Evolutionary conservation across 495 filamentous ascomycete genomes (phyloP), one percentile per base, ranked within the genome.

Genomic region (Neurospora tetrasperma): DNA sequence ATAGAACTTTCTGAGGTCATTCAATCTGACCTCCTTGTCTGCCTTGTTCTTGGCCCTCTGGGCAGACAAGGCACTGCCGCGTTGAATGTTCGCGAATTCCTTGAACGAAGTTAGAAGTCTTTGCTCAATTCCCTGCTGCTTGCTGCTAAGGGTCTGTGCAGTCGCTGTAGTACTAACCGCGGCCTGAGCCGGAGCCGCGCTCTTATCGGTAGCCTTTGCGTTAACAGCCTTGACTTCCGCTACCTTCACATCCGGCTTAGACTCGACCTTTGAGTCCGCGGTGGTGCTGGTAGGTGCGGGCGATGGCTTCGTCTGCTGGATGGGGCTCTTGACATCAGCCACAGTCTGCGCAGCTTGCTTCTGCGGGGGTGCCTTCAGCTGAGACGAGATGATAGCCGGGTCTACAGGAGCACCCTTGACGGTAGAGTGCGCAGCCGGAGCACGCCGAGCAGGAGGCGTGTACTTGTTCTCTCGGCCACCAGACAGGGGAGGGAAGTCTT

Each of bases 1-100:
- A 0, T 96, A 93, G 78, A 99, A 99, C 75, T 94, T 97, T 87
- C 94, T 94, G 72, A 99, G 83, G 78, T 99, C 96, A 73, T 92
- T 94, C 71, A 99, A 80, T 83, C 96, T 98, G 75, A 94, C 87
- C 73, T 92, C 92, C 78, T 96, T 96, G 75, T 98, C 93, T 38
- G 90, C 89, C 73, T 91, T 93, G 27, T 88, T 89, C 78, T 94
- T 92, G 70, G 86, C 88, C 74, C 89, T 85, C 54, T 91, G 89
- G 71, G 88, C 82, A 78, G 95, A 94, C 80, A 97, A 93, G 18
- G 83, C 85, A 70, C 88, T 89, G 38, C 79, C 75, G 71, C 86
- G 81, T 74, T 89, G 82, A 42, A 80, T 79, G 27, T 79, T 78
- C 23, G 93, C 91, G 78, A 98, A 98, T 39, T 87, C 88, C 76